A percentile compares a stretch with the other conserved stretches of the same genome.
phyloP scores from a whole-genome alignment of 2,329 filamentous ascomycete genomes.

The Xylariomycetidae sp. region DNA sequence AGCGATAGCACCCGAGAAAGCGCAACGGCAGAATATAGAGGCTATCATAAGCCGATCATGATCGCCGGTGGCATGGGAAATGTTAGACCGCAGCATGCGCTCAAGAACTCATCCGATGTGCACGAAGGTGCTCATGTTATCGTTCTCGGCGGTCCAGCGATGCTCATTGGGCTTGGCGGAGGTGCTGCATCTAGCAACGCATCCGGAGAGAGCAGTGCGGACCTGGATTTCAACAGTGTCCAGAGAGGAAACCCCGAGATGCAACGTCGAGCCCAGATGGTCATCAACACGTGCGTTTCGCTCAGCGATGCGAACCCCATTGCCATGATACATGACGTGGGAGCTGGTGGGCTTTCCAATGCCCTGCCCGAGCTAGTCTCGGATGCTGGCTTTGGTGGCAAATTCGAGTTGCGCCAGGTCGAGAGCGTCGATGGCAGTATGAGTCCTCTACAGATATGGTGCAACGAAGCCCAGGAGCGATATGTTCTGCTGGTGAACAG shows the following conservation, averaged over 20 bases:
- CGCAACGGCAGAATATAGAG: slow-evolving; percentile 61
- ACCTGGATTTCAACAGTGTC: slow-evolving; percentile 94
- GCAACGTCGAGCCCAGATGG: slow-evolving; percentile 91
- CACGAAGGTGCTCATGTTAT: slow-evolving; percentile 79
- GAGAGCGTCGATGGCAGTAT: slow-evolving; percentile 86
- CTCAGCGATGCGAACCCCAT: slow-evolving; percentile 84
- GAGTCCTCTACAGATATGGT: slow-evolving; percentile 94
- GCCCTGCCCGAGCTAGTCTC: slow-evolving; percentile 66
- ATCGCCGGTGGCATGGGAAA: slow-evolving; percentile 93
- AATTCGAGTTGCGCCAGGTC: slow-evolving; percentile 89
- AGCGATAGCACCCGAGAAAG: slow-evolving; percentile 26
- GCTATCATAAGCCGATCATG: slow-evolving; percentile 86
- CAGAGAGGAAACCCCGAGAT: slow-evolving; percentile 97
- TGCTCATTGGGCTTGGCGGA: slow-evolving; percentile 94
- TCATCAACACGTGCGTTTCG: slow-evolving; percentile 89
- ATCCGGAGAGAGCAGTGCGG: slow-evolving; percentile 80
- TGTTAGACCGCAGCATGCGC: slow-evolving; percentile 81
- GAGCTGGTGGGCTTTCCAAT: slow-evolving; percentile 76
- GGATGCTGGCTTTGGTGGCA: slow-evolving; percentile 84
- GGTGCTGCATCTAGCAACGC: slow-evolving; percentile 90
- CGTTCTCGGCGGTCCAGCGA: slow-evolving; percentile 90
- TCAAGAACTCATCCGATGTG: slow-evolving; percentile 76
- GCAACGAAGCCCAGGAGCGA: slow-evolving; percentile 92
- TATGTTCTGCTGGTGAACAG: slow-evolving; percentile 87
- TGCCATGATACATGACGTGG: slow-evolving; percentile 95